A percentile compares a stretch with the other conserved stretches of the same genome.
phyloP scores from a whole-genome alignment of 2,329 filamentous ascomycete genomes.

The Cercospora sp. region DNA sequence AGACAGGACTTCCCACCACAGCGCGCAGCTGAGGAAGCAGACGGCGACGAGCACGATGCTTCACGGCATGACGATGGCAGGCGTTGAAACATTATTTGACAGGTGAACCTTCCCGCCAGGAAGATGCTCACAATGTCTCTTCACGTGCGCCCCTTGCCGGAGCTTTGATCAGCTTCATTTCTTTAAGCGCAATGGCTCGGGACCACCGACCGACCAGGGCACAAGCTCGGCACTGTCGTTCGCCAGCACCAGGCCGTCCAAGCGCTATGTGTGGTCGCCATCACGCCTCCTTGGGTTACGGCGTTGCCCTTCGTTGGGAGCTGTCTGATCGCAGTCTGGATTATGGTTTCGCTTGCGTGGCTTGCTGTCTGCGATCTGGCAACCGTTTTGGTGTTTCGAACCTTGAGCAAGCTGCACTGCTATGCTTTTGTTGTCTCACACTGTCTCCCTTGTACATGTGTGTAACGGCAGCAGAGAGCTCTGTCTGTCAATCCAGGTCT shows the following conservation, averaged over 20 bases:
- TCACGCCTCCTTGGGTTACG: conserved; percentile 15
- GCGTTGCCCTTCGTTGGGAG: conserved; percentile 19
- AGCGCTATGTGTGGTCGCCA: conserved; percentile 18
- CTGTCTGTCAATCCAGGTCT: neutral
- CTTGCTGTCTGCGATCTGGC: conserved; percentile 18
- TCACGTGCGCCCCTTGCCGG: conserved; percentile 24
- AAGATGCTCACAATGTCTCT: conserved; percentile 3
- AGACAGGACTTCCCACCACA: neutral
- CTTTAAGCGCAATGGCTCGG: conserved; percentile 27
- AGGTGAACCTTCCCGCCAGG: neutral
- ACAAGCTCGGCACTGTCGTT: conserved; percentile 9
- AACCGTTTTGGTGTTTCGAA: conserved; percentile 21
- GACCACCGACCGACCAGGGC: conserved; percentile 27
- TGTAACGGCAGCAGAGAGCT: neutral
- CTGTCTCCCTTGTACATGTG: conserved; percentile 3
- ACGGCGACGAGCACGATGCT: neutral
- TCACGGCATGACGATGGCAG: neutral
- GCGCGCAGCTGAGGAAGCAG: neutral
- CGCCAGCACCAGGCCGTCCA: conserved; percentile 15
- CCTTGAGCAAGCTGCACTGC: conserved; percentile 15
- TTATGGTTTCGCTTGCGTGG: conserved; percentile 22
- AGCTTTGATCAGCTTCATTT: conserved; percentile 34
- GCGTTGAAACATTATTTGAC: neutral
- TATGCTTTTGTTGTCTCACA: neutral
- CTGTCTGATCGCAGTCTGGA: conserved; percentile 10